Conservation (phyloP, 345 rosid species). For the Aquilaria malaccensis region DNA sequence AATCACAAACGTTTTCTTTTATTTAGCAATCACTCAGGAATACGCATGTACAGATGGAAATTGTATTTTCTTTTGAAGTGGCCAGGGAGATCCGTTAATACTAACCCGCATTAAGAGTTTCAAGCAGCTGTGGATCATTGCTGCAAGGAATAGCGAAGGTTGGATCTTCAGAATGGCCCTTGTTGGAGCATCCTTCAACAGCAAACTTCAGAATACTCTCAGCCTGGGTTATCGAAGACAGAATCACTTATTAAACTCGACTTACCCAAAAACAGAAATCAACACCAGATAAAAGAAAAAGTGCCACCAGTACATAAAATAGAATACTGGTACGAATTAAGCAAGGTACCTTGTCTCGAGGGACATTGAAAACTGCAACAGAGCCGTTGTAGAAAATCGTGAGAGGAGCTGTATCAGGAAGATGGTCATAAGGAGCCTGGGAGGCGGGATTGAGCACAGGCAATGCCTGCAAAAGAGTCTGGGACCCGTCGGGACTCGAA, state of each 20-base stretch:
- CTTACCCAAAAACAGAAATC: no score
- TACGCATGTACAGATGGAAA: not conserved
- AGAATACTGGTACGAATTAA: not conserved
- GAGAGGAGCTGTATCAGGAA: slow-evolving; percentile 47
- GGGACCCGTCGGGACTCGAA: slow-evolving; percentile 39
- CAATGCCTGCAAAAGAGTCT: slow-evolving; percentile 19
- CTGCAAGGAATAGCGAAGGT: slow-evolving; percentile 12
- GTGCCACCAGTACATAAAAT: no score
- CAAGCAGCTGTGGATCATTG: slow-evolving; percentile 38
- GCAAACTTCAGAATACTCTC: slow-evolving; percentile 56
- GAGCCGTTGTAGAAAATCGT: slow-evolving; percentile 91
- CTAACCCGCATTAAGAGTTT: slow-evolving; percentile 53
- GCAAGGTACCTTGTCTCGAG: slow-evolving; percentile 42
- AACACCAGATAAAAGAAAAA: no score
- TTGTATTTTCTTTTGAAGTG: not conserved
- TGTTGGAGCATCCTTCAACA: slow-evolving; percentile 30
- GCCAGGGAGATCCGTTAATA: not conserved
- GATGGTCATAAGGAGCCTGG: slow-evolving; percentile 16
- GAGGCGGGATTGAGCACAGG: slow-evolving; percentile 30
- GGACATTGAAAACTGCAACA: slow-evolving; percentile 58
- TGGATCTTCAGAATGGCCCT: slow-evolving; percentile 20
- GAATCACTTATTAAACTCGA: not conserved
- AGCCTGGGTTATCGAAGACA: slow-evolving; percentile 22
- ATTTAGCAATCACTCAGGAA: not conserved
- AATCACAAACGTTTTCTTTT: not conserved